A percentile compares a stretch with the other conserved stretches of the same genome.
phyloP scores from a whole-genome alignment of 352 stramenopile species.

The Pythium myriotylum region DNA sequence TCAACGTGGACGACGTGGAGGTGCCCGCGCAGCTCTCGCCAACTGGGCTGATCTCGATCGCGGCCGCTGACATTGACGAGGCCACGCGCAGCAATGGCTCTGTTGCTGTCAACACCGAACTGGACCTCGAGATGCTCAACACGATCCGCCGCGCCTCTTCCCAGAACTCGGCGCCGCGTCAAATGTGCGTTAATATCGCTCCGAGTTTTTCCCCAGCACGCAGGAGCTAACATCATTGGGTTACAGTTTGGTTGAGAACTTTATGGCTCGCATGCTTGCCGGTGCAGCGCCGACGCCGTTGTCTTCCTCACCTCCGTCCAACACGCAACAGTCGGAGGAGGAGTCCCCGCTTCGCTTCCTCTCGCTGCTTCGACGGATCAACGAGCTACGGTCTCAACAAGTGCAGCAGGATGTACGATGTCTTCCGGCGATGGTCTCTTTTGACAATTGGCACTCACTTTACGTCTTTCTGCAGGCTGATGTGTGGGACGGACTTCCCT shows the following conservation, averaged over 20 bases:
- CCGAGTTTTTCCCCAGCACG: too few species aligned
- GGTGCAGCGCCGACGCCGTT: slow-evolving; percentile 19
- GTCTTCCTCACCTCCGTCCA: slow-evolving; percentile 26
- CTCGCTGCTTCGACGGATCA: slow-evolving; percentile 77
- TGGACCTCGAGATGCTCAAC: slow-evolving; percentile 69
- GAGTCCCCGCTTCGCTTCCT: slow-evolving; percentile 56
- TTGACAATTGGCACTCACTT: too few species aligned
- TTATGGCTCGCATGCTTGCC: slow-evolving; percentile 30
- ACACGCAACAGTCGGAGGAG: slow-evolving; percentile 35
- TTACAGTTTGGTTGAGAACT: slow-evolving; percentile 28
- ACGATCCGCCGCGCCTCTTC: slow-evolving; percentile 41
- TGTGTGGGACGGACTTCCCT: slow-evolving; percentile 74
- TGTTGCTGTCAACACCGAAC: slow-evolving; percentile 39
- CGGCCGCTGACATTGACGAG: slow-evolving; percentile 82
- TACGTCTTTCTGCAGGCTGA: too few species aligned
- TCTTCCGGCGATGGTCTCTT: too few species aligned
- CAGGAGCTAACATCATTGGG: too few species aligned
- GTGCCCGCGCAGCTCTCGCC: slow-evolving; percentile 65
- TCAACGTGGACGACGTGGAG: slow-evolving; percentile 55
- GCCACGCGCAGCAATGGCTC: slow-evolving; percentile 35
- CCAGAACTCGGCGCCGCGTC: slow-evolving; percentile 5
- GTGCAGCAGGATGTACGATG: slow-evolving; percentile 34
- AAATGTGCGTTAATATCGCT: slow-evolving; percentile 12
- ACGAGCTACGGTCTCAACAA: slow-evolving; percentile 84
- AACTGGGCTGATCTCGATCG: slow-evolving; percentile 80